Percentiles rank a stretch among this genome's conserved stretches.
Evolutionary conservation across 169 alveolate species (phyloP).

Genomic region (Cryptosporidium tyzzeri): DNA sequence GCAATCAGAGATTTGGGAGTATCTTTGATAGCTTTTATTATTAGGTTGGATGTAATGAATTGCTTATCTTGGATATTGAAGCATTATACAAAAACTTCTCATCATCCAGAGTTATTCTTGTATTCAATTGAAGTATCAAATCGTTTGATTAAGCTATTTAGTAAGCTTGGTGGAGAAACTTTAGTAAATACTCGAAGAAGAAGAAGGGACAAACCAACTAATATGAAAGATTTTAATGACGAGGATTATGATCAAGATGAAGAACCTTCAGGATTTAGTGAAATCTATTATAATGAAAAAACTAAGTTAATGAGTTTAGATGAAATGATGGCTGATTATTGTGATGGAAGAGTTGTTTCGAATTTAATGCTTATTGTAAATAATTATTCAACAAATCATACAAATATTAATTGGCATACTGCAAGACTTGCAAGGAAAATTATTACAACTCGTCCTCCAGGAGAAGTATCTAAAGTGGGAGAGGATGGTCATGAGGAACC

Average conservation of each 20-base stretch:
- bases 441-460: conserved; percentile 55
- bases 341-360: conserved; percentile 63
- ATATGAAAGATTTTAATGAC: conserved; percentile 45
- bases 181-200: conserved; percentile 30
- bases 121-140: conserved; percentile 59
- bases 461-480: neutral
- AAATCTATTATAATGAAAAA: conserved; percentile 30
- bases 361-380: conserved; percentile 31
- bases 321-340: conserved; percentile 63
- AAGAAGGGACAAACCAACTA: conserved; percentile 58
- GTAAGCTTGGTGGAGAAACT: conserved; percentile 57
- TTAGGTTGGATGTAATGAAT: conserved; percentile 46
- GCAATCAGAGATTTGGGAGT: conserved; percentile 28
- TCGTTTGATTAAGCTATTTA: conserved; percentile 48
- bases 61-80: conserved; percentile 69
- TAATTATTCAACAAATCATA: conserved; percentile 60
- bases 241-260: conserved; percentile 21
- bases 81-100: conserved; percentile 43
- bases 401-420: conserved; percentile 70
- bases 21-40: conserved; percentile 34
- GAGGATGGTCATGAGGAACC: neutral
- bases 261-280: conserved; percentile 15
- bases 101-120: conserved; percentile 66
- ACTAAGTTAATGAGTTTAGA: conserved; percentile 55
- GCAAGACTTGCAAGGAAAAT: conserved; percentile 69